Evolutionary conservation across 257 asterid genomes (phyloP).

Genomic region (Fraxinus pennsylvanica): DNA sequence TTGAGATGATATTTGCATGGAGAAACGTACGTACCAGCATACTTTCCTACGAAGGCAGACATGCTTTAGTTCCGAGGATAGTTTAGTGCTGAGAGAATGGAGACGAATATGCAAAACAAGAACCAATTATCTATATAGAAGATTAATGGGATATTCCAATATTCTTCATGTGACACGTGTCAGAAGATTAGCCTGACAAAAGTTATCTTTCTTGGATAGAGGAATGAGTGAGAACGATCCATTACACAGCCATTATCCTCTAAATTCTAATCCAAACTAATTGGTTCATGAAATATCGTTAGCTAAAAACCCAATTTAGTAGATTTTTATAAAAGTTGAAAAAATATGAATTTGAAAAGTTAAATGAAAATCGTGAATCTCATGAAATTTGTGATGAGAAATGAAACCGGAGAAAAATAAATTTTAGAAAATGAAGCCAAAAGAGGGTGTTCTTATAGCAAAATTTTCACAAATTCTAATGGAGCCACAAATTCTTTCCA

Average conservation of each 20-base stretch:
- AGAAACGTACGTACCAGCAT: conserved; percentile 58
- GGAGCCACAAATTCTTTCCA: too few relatives aligned
- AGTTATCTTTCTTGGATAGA: conserved; percentile 59
- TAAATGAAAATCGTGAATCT: too few relatives aligned
- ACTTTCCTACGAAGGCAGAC: conserved; percentile 88
- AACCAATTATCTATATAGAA: conserved; percentile 33
- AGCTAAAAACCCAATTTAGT: too few relatives aligned
- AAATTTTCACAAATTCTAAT: too few relatives aligned
- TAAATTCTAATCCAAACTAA: neutral
- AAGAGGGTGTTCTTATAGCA: too few relatives aligned
- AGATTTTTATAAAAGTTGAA: too few relatives aligned
- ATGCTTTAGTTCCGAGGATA: conserved; percentile 40
- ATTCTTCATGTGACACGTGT: conserved; percentile 54
- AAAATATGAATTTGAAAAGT: too few relatives aligned
- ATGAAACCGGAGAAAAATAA: too few relatives aligned
- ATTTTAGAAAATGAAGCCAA: too few relatives aligned
- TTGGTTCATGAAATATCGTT: neutral
- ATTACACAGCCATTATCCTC: neutral
- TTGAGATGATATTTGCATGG: neutral
- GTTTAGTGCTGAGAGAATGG: conserved; percentile 1
- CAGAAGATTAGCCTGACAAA: conserved; percentile 51
- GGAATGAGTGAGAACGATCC: conserved; percentile 57
- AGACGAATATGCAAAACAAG: conserved; percentile 22
- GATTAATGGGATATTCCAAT: conserved; percentile 37
- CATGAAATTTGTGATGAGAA: too few relatives aligned